Percentiles rank a stretch among this genome's conserved stretches.
Evolutionary conservation across 306 rosid genomes (phyloP).

Genomic region (Castanopsis chinensis): DNA sequence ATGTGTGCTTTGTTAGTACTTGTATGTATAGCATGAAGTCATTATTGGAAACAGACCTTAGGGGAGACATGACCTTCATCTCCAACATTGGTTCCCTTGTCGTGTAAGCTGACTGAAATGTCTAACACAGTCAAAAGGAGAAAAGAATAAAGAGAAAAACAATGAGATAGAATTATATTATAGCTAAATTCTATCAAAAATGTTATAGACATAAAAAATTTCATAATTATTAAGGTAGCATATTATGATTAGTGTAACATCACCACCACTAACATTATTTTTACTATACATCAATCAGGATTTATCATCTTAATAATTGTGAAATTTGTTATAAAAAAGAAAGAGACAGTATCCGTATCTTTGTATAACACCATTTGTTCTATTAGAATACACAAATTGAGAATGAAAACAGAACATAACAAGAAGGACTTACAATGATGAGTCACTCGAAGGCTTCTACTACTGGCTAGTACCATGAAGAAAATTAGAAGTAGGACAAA

Average conservation of each 20-base stretch:
- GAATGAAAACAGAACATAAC: background rate
- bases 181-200: too few species aligned
- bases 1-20: background rate
- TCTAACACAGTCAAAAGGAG: slow-evolving; percentile 4
- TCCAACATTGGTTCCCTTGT: slow-evolving; percentile 11
- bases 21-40: background rate
- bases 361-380: too few species aligned
- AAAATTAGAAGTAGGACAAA: slow-evolving; percentile 39
- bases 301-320: too few species aligned
- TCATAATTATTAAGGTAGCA: too few species aligned
- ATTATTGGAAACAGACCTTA: slow-evolving; percentile 37
- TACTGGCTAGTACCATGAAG: slow-evolving; percentile 36
- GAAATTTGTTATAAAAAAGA: too few species aligned
- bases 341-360: too few species aligned
- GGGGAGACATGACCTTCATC: slow-evolving; percentile 6
- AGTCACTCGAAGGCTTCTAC: slow-evolving; percentile 43
- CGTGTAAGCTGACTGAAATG: slow-evolving; percentile 31
- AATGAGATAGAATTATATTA: background rate
- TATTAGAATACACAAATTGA: background rate
- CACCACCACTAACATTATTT: too few species aligned
- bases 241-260: too few species aligned
- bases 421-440: slow-evolving; percentile 29
- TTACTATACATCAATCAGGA: too few species aligned
- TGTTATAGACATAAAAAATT: too few species aligned
- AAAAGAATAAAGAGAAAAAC: background rate